Percentiles rank a stretch among this genome's conserved stretches.
Conservation (phyloP, 352 stramenopile species). For the Globisporangium ultimum region DNA sequence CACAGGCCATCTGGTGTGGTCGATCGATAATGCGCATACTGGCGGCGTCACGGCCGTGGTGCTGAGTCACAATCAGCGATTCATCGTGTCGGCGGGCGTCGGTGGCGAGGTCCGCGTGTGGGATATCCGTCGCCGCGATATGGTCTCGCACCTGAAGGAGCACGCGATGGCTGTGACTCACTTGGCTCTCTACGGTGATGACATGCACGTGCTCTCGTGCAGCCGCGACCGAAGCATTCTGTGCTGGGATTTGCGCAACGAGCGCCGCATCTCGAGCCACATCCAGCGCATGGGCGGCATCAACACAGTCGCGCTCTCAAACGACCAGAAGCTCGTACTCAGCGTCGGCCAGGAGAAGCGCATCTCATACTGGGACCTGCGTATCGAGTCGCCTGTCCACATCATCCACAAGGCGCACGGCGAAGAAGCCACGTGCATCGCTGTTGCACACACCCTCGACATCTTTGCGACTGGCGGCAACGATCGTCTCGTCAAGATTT, state of each 20-base stretch:
- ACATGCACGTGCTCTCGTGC: constrained; percentile 87
- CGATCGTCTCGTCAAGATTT: constrained; percentile 87
- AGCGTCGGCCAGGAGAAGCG: constrained; percentile 90
- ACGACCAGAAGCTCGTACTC: constrained; percentile 87
- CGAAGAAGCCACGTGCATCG: constrained; percentile 89
- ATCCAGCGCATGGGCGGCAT: constrained; percentile 93
- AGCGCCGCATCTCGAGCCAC: constrained; percentile 84
- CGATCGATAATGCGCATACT: constrained; percentile 88
- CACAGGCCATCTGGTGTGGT: constrained; percentile 80
- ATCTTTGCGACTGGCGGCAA: constrained; percentile 89
- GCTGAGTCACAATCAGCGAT: constrained; percentile 89
- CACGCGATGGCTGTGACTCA: constrained; percentile 85
- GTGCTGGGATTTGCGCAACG: constrained; percentile 90
- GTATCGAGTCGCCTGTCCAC: constrained; percentile 79
- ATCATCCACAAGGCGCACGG: constrained; percentile 72
- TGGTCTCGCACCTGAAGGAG: constrained; percentile 91
- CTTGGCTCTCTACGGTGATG: constrained; percentile 88
- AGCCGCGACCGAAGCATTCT: constrained; percentile 89
- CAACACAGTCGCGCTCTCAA: constrained; percentile 87
- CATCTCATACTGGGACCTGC: constrained; percentile 92
- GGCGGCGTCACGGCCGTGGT: constrained; percentile 87
- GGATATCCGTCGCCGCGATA: constrained; percentile 89
- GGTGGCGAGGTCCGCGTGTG: constrained; percentile 90
- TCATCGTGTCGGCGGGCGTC: constrained; percentile 78
- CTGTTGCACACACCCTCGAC: constrained; percentile 75